Evolutionary conservation across 2,329 filamentous ascomycete genomes (phyloP).

Genomic region (Ilyonectria sp.): DNA sequence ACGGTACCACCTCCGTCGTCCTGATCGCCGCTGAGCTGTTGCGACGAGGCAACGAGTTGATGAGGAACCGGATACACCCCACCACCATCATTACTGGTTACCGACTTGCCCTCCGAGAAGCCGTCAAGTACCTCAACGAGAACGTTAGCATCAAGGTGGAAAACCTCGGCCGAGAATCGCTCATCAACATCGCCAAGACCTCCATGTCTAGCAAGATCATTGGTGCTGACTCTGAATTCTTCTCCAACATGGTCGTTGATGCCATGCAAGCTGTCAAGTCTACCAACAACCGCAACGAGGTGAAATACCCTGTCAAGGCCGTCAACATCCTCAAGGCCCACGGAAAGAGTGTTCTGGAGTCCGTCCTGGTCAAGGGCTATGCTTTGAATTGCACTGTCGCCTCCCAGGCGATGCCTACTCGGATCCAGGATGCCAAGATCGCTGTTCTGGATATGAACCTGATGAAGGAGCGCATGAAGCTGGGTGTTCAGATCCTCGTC

Average conservation of each 20-base stretch:
- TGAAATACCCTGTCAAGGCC: slow-evolving; percentile 98
- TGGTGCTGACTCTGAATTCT: slow-evolving; percentile 95
- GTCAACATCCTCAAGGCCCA: slow-evolving; percentile 99
- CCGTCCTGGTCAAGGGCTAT: slow-evolving; percentile 93
- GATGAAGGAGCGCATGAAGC: slow-evolving; percentile 99
- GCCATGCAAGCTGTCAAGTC: slow-evolving; percentile 94
- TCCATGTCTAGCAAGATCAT: slow-evolving; percentile 99
- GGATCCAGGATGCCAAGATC: slow-evolving; percentile 94
- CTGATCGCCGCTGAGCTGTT: slow-evolving; percentile 97
- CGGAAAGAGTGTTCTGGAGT: slow-evolving; percentile 92
- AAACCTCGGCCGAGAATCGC: slow-evolving; percentile 87
- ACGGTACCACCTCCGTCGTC: slow-evolving; percentile 98
- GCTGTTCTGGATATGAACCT: slow-evolving; percentile 97
- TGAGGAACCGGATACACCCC: slow-evolving; percentile 99
- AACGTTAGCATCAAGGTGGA: slow-evolving; percentile 98
- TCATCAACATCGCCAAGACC: slow-evolving; percentile 96
- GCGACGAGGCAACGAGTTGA: slow-evolving; percentile 94
- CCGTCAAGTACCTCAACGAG: slow-evolving; percentile 98
- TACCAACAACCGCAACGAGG: slow-evolving; percentile 89
- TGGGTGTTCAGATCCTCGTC: slow-evolving; percentile 97
- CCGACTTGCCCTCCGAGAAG: slow-evolving; percentile 93
- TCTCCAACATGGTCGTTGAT: slow-evolving; percentile 97
- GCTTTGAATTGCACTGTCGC: slow-evolving; percentile 99
- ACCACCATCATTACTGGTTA: slow-evolving; percentile 99
- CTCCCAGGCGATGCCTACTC: slow-evolving; percentile 97